phyloP scores from a whole-genome alignment of 1,284 basidiomycete genomes.

The Puccinia sorghi region DNA sequence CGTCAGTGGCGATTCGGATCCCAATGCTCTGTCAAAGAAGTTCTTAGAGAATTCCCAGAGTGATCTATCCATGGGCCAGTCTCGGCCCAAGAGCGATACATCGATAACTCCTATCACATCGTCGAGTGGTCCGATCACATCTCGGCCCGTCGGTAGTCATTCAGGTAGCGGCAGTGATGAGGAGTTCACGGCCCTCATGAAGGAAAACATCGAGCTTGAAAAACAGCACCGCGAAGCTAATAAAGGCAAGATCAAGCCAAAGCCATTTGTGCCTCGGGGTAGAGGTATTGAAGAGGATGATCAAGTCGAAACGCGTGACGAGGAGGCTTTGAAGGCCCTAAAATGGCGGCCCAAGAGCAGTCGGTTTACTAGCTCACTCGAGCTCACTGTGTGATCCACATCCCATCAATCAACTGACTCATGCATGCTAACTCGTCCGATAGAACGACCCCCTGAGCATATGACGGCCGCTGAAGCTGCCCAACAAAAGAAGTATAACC shows the following conservation, averaged over 20 bases:
- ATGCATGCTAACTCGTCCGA: neutral
- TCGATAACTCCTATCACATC: neutral
- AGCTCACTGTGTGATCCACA: neutral
- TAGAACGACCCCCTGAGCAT: constrained; percentile 37
- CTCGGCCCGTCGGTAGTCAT: neutral
- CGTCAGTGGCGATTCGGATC: constrained; percentile 23
- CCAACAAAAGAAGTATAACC: constrained; percentile 45
- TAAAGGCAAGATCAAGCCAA: constrained; percentile 20
- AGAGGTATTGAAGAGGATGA: constrained; percentile 15
- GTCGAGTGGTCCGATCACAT: neutral
- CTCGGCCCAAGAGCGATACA: too few species aligned
- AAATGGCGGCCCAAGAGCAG: constrained; percentile 39
- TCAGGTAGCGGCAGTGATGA: neutral
- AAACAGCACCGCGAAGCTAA: constrained; percentile 23
- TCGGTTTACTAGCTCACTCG: neutral
- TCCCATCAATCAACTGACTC: neutral
- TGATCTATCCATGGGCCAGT: neutral
- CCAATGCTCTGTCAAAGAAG: neutral
- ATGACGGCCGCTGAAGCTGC: constrained; percentile 36
- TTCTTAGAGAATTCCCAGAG: neutral
- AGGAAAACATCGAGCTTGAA: constrained; percentile 7
- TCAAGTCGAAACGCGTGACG: neutral
- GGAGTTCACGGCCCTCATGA: neutral
- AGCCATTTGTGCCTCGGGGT: constrained; percentile 11
- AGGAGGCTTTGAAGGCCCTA: constrained; percentile 15